These are phyloP conservation scores for Coniochaeta sp. DNA, from an alignment of 2,329 filamentous ascomycete species.

Conservation along the genomic window DNA sequence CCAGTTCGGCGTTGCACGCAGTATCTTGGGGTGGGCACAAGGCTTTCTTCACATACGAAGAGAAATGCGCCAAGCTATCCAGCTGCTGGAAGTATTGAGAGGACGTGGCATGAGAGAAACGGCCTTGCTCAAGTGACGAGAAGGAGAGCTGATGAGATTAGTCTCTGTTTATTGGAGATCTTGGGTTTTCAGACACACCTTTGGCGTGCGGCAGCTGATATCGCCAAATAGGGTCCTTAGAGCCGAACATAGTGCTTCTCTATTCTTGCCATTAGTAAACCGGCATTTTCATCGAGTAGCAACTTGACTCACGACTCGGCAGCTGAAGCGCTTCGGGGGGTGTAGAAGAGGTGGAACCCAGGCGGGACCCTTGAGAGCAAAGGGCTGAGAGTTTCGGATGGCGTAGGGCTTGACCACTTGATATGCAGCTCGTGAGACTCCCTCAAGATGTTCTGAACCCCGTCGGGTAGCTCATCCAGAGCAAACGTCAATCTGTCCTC, in stretches of 20 bases:
- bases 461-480: constrained; percentile 64
- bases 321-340: constrained; percentile 38
- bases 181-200: constrained; percentile 16
- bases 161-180: not conserved
- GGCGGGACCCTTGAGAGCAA: constrained; percentile 69
- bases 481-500: constrained; percentile 74
- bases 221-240: constrained; percentile 24
- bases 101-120: constrained; percentile 54
- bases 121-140: constrained; percentile 44
- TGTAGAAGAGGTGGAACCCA: constrained; percentile 76
- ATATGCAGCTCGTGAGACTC: constrained; percentile 68
- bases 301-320: constrained; percentile 16
- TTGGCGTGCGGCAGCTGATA: constrained; percentile 24
- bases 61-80: constrained; percentile 46
- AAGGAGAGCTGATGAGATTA: constrained; percentile 47
- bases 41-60: constrained; percentile 41
- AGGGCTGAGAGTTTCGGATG: constrained; percentile 57
- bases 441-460: constrained; percentile 55
- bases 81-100: constrained; percentile 67
- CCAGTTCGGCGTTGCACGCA: constrained; percentile 41
- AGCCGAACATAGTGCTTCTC: constrained; percentile 20
- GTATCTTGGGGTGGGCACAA: constrained; percentile 40
- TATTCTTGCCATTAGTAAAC: constrained; percentile 6
- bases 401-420: constrained; percentile 60
- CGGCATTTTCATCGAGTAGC: constrained; percentile 5